Conservation (phyloP, 495 filamentous ascomycete genomes). For the Lepraria neglecta region DNA sequence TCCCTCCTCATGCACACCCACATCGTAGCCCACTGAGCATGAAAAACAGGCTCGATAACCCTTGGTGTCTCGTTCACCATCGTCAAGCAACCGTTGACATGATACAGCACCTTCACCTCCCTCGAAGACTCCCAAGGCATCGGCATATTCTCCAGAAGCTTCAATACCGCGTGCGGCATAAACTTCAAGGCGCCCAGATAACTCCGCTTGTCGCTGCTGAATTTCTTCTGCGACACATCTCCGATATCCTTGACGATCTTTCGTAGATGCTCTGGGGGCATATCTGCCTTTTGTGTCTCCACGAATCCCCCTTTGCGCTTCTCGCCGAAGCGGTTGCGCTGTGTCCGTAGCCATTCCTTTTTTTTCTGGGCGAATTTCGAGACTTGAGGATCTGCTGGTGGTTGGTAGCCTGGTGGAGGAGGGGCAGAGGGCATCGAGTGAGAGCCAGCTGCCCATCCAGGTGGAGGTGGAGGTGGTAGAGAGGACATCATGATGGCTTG, state of each 20-base stretch:
- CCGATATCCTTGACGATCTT: slow-evolving; percentile 99
- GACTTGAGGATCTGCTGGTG: slow-evolving; percentile 75
- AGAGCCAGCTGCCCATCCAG: slow-evolving; percentile 66
- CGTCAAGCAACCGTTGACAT: slow-evolving; percentile 95
- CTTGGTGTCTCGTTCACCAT: slow-evolving; percentile 94
- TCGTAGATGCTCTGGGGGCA: slow-evolving; percentile 96
- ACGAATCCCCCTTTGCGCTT: slow-evolving; percentile 94
- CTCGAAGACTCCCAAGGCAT: slow-evolving; percentile 98
- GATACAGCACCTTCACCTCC: slow-evolving; percentile 96
- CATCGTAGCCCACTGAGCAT: slow-evolving; percentile 99
- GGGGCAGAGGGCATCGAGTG: slow-evolving; percentile 70
- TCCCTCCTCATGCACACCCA: slow-evolving; percentile 98
- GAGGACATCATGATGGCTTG: slow-evolving; percentile 62
- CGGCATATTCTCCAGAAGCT: slow-evolving; percentile 98
- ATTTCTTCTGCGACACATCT: slow-evolving; percentile 99
- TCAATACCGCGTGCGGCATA: slow-evolving; percentile 99
- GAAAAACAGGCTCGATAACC: slow-evolving; percentile 97
- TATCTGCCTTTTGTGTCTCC: slow-evolving; percentile 96
- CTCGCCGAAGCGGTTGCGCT: slow-evolving; percentile 91
- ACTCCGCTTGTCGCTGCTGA: slow-evolving; percentile 95
- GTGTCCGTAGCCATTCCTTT: slow-evolving; percentile 93
- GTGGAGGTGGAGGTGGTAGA: slow-evolving; percentile 71
- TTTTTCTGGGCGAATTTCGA: slow-evolving; percentile 98
- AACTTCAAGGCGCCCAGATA: slow-evolving; percentile 98
- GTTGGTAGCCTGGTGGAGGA: slow-evolving; percentile 83